Evolutionary conservation across 2,329 filamentous ascomycete species (phyloP).

Genomic region (Fusarium mundagurra): DNA sequence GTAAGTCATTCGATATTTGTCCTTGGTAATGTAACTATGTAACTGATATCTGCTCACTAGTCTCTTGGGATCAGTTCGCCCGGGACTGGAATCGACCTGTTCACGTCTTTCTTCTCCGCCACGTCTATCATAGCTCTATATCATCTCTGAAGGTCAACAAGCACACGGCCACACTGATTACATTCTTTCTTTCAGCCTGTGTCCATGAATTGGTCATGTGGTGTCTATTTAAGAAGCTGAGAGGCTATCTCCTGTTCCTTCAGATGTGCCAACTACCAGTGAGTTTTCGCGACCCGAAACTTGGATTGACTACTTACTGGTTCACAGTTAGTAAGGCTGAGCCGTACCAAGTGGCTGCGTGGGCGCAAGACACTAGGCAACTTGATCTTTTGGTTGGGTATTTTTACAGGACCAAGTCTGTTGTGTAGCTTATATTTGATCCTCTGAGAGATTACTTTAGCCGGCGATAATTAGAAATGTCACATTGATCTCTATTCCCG

Average conservation of each 20-base stretch:
- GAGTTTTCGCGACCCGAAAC: constrained; percentile 23
- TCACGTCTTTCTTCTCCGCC: constrained; percentile 79
- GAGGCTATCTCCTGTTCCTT: constrained; percentile 77
- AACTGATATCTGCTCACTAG: constrained; percentile 40
- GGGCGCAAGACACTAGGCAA: constrained; percentile 74
- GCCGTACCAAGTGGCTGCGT: constrained; percentile 72
- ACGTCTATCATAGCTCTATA: constrained; percentile 83
- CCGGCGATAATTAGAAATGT: too few species aligned
- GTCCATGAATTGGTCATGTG: constrained; percentile 84
- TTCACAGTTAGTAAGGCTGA: constrained; percentile 69
- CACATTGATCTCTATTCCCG: not conserved
- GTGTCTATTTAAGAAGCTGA: constrained; percentile 80
- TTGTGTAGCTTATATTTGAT: constrained; percentile 70
- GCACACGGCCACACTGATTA: constrained; percentile 77
- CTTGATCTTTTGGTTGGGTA: constrained; percentile 79
- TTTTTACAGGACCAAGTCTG: constrained; percentile 80
- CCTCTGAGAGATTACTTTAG: constrained; percentile 49
- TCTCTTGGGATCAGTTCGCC: constrained; percentile 80
- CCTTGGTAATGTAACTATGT: not conserved
- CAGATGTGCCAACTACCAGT: constrained; percentile 79
- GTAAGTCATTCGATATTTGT: constrained; percentile 43
- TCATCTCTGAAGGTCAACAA: constrained; percentile 76
- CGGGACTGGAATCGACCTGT: constrained; percentile 83
- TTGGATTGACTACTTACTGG: not conserved
- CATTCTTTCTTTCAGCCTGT: constrained; percentile 76